phyloP scores from a whole-genome alignment of 805 yeast genomes.

The Candida sakaeoensis region DNA sequence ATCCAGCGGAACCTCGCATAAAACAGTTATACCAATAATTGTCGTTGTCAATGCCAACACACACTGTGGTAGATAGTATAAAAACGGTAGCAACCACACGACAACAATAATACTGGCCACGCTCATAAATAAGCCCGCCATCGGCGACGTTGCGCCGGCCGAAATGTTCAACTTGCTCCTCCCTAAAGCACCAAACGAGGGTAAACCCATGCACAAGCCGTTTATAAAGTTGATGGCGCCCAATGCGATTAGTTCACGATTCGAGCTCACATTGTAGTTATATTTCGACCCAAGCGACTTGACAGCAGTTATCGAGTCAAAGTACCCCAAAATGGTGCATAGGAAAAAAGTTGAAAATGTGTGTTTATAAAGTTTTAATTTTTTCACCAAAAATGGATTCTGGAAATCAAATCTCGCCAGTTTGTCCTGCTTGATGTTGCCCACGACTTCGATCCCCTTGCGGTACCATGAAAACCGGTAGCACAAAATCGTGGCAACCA shows the following conservation, averaged over 20 bases:
- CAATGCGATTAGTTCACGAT: slow-evolving; percentile 31
- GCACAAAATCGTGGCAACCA: slow-evolving; percentile 24
- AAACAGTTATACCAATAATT: slow-evolving; percentile 50
- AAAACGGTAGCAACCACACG: slow-evolving; percentile 21
- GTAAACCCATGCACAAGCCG: slow-evolving; percentile 28
- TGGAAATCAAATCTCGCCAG: slow-evolving; percentile 6
- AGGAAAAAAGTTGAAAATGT: slow-evolving; percentile 28
- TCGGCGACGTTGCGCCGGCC: slow-evolving; percentile 49
- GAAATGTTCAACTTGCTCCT: slow-evolving; percentile 29
- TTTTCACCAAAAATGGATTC: slow-evolving; percentile 22
- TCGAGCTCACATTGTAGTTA: slow-evolving; percentile 29
- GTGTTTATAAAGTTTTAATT: slow-evolving; percentile 19
- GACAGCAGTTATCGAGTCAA: slow-evolving; percentile 34
- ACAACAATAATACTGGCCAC: slow-evolving; percentile 21
- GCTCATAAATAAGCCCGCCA: slow-evolving; percentile 35
- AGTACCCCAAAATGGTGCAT: slow-evolving; percentile 31
- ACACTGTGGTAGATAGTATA: slow-evolving; percentile 28
- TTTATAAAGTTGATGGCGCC: slow-evolving; percentile 27
- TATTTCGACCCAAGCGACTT: slow-evolving; percentile 29
- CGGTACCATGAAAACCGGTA: slow-evolving; percentile 20
- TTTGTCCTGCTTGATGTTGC: slow-evolving; percentile 17
- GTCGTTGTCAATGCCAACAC: slow-evolving; percentile 34
- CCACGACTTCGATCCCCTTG: slow-evolving; percentile 28
- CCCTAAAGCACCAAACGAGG: slow-evolving; percentile 35
- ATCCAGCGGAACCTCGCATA: slow-evolving; percentile 32